Evolutionary conservation across 2,329 filamentous ascomycete species (phyloP).

Genomic region (Pseudogymnoascus sp.): DNA sequence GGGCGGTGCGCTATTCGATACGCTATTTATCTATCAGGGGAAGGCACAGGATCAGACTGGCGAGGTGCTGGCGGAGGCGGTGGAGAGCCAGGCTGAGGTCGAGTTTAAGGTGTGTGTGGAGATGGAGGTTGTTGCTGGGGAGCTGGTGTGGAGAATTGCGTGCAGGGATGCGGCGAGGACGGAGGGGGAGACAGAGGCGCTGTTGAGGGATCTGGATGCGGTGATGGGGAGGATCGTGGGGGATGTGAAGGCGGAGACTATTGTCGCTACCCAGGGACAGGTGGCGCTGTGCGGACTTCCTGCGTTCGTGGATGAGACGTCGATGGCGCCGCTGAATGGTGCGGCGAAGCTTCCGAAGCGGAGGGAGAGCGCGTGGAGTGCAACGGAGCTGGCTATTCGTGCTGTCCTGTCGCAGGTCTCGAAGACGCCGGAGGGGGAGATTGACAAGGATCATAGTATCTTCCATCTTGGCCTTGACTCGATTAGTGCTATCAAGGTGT

Average conservation of each 20-base stretch:
- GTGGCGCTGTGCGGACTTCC: conserved; percentile 62
- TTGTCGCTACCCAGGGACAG: conserved; percentile 44
- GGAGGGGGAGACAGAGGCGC: conserved; percentile 34
- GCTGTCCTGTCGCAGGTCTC: conserved; percentile 49
- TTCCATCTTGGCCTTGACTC: conserved; percentile 83
- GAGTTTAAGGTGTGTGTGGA: conserved; percentile 81
- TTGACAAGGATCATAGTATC: conserved; percentile 54
- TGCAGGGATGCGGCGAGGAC: conserved; percentile 53
- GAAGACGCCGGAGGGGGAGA: conserved; percentile 46
- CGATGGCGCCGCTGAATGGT: neutral
- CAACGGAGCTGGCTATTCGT: conserved; percentile 34
- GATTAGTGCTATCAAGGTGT: conserved; percentile 79
- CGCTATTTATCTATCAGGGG: conserved; percentile 61
- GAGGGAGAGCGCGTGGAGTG: conserved; percentile 29
- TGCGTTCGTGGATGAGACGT: conserved; percentile 28
- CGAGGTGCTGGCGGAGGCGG: conserved; percentile 20
- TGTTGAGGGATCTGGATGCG: conserved; percentile 54
- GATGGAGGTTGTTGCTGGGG: conserved; percentile 54
- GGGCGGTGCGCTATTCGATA: conserved; percentile 49
- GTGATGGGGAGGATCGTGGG: conserved; percentile 51
- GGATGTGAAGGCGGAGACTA: conserved; percentile 40
- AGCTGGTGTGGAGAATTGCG: conserved; percentile 64
- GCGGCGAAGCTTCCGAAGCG: neutral
- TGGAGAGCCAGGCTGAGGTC: conserved; percentile 53
- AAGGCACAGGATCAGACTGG: neutral